Conservation (phyloP, 2,329 filamentous ascomycete species). For the Aspergillus niger region DNA sequence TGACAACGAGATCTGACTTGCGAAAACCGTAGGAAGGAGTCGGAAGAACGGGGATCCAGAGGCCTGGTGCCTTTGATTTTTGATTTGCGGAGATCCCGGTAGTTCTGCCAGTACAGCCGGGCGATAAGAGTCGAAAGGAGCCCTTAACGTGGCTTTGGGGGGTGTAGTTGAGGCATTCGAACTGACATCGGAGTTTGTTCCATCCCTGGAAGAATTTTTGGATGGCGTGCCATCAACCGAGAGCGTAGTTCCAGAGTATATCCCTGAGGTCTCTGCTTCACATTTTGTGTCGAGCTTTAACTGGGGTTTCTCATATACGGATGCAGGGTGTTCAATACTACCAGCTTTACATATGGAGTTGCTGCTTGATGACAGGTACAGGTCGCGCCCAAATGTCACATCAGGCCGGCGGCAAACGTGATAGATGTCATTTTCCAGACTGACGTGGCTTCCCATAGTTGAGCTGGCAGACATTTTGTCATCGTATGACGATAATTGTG, state of each 20-base stretch:
- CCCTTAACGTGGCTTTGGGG: constrained; percentile 29
- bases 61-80: constrained; percentile 34
- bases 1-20: constrained; percentile 34
- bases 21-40: constrained; percentile 36
- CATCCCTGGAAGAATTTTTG: constrained; percentile 19
- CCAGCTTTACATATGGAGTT: constrained; percentile 29
- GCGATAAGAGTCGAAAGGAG: constrained; percentile 22
- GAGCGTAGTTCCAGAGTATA: constrained; percentile 31
- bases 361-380: constrained; percentile 26
- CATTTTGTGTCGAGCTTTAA: constrained; percentile 32
- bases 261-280: constrained; percentile 32
- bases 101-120: constrained; percentile 24
- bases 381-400: constrained; percentile 28
- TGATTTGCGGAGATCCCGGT: constrained; percentile 19
- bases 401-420: constrained; percentile 40
- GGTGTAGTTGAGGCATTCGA: constrained; percentile 35
- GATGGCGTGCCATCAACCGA: constrained; percentile 26
- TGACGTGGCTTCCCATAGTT: constrained; percentile 40
- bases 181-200: constrained; percentile 25
- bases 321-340: constrained; percentile 36
- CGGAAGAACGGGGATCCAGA: constrained; percentile 38
- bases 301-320: constrained; percentile 33
- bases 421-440: constrained; percentile 41
- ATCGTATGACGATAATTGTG: constrained; percentile 23
- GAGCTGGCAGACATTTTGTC: constrained; percentile 36